Evolutionary conservation across 768 basidiomycete genomes (phyloP), one percentile per base, ranked within the genome.

Genomic region (Agrocybe pediades): DNA sequence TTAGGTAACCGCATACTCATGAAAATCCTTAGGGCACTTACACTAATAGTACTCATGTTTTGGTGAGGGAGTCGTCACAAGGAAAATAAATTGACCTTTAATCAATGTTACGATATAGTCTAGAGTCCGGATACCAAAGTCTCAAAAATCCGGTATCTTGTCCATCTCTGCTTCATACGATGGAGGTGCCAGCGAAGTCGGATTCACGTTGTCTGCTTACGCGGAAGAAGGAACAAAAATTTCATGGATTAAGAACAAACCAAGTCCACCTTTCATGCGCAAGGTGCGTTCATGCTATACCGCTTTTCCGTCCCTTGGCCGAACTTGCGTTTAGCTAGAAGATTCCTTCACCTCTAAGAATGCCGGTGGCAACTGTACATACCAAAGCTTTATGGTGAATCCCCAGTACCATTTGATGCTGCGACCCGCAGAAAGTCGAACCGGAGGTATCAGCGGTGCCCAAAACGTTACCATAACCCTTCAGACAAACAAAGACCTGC

Each of bases 381-480:
- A 85, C 58, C 84, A 91, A 0, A 87, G 88, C 0, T 97, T 89
- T 68, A 89, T 96, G 85, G 69, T 82, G 45, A 98, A 98, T 64
- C 95, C 95, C 0, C 93, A 97, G 64, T 98, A 92, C 68, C 78
- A 80, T 51, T 73, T 98, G 13, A 77, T 71, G 6, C 70, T 96
- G 17, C 72, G 77, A 49, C 72, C 81, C 3, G 62, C 70, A 1
- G 64, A 51, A 27, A 51, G 36, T 19, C 24, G 41, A 24, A 23
- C 41, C 53, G 49, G 53, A 20, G 39, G 26, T 39, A 27, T 27
- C 29, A 58, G 46, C 25, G 66, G 61, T 43, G 57, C 62, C n/a
- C n/a, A n/a, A 19, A 85, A 78, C 60, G 71, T 76, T 6, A 67
- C 73, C 7, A 53, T 89, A 26, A 74, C 72, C 1, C 62, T 86